Evolutionary conservation across 164 flowering plant species (phyloP), one percentile per base, ranked within the genome.

Genomic region (Stephania japonica): DNA sequence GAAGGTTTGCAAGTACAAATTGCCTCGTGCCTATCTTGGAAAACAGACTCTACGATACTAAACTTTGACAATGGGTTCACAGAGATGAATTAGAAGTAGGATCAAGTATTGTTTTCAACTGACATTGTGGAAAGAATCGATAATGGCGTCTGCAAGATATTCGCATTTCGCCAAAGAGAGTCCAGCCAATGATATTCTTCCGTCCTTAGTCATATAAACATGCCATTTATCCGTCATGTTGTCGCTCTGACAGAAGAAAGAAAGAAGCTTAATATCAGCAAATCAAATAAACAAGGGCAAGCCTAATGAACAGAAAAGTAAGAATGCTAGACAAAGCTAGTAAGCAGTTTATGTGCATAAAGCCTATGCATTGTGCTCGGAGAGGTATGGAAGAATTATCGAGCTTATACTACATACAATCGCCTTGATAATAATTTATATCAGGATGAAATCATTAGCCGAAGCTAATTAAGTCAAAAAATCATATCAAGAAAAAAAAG

Each of bases 181-280:
- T 76, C 99, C 98, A 32, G 99, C 99, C 81, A 92, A 80, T 9
- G 99, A 94, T 76, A 95, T 92, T 67, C 99, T 86, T 64, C 99
- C 99, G 62, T 95, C 99, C 83, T 95, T 92, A 26, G 99, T 95
- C 99, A 95, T 91, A 88, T 93, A 95, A 23, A 95, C 87, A 70
- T 90, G 99, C 99, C 99, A 95, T 84, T 95, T 95, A 65, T 88
- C 81, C 49, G 94, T 88, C 99, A 95, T 95, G 79, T 88, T 91
- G 25, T 95, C 99, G 53, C 91, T 91, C 98, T 92, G 89, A 53
- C 69, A 44, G 68, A 32, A 71, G 25, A 81, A 69, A 32, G 38
- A 69, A 65, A 68, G 63, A 56, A 25, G 38, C 42, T 8, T 16
- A 1, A 70, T 19, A 47, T 67, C 12, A 71, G 59, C 7, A 67